A percentile compares a stretch with the other conserved stretches of the same genome.
Evolutionary conservation across 768 basidiomycete genomes (phyloP).

Genomic region (Suillus subaureus): DNA sequence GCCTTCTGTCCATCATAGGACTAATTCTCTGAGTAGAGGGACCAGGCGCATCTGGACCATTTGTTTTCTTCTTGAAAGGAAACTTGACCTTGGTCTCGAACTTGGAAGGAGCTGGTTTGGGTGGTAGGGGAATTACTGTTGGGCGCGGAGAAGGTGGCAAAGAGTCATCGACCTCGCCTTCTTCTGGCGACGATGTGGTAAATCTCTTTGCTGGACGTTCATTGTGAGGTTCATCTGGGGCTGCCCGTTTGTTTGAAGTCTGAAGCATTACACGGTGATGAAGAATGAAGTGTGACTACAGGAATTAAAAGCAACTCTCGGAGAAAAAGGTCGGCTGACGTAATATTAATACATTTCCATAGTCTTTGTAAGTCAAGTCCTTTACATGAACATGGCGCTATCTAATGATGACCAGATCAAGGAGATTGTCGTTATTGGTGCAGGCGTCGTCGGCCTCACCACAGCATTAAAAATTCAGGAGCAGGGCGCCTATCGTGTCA

Average conservation of each 20-base stretch:
- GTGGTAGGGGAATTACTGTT: constrained; percentile 27
- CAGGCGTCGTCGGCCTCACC: constrained; percentile 76
- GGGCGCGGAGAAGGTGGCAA: constrained; percentile 20
- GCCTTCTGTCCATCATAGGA: constrained; percentile 18
- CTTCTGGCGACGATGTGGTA: constrained; percentile 69
- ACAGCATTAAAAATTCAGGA: constrained; percentile 75
- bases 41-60: constrained; percentile 34
- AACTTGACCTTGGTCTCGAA: constrained; percentile 59
- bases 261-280: constrained; percentile 12
- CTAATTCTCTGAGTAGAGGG: constrained; percentile 25
- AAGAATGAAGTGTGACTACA: not conserved
- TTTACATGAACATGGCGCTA: not conserved
- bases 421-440: constrained; percentile 42
- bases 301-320: not conserved
- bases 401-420: constrained; percentile 15
- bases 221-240: constrained; percentile 53
- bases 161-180: constrained; percentile 78
- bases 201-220: constrained; percentile 56
- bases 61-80: constrained; percentile 66
- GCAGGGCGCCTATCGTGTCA: constrained; percentile 60
- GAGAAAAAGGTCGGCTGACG: constrained; percentile 18
- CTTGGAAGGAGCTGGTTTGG: constrained; percentile 39
- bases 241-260: constrained; percentile 54
- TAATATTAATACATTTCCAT: constrained; percentile 9
- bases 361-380: not conserved